A percentile compares a stretch with the other conserved stretches of the same genome.
Evolutionary conservation across 495 filamentous ascomycete species (phyloP).

Genomic region (Hyaloscypha variabilis): DNA sequence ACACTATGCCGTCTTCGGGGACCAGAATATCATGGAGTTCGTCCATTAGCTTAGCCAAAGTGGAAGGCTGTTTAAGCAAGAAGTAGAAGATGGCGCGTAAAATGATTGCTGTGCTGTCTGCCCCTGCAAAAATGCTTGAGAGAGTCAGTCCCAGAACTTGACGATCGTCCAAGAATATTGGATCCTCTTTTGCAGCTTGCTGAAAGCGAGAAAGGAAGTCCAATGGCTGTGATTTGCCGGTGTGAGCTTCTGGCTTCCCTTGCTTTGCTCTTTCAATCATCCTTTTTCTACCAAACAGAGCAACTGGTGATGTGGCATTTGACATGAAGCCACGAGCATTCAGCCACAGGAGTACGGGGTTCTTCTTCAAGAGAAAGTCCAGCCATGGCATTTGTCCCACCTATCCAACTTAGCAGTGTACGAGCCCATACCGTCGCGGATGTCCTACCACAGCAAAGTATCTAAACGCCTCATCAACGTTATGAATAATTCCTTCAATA

Average conservation of each 20-base stretch:
- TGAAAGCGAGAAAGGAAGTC: constrained; percentile 36
- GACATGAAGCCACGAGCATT: not conserved
- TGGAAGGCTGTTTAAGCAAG: constrained; percentile 43
- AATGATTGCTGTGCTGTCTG: constrained; percentile 53
- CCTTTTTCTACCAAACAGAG: not conserved
- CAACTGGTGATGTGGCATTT: not conserved
- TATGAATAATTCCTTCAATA: constrained; percentile 5
- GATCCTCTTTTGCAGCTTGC: constrained; percentile 26
- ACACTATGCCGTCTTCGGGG: constrained; percentile 22
- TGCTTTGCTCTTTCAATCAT: not conserved
- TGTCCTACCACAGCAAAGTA: not conserved
- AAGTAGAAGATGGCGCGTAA: constrained; percentile 52
- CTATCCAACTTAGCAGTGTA: not conserved
- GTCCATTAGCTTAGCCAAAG: not conserved
- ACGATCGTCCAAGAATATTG: constrained; percentile 25
- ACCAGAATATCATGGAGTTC: too few relatives aligned
- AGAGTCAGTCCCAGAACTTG: constrained; percentile 30
- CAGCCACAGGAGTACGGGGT: not conserved
- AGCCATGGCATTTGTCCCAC: not conserved
- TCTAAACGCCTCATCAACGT: not conserved
- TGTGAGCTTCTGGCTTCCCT: not conserved
- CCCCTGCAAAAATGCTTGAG: constrained; percentile 48
- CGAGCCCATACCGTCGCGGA: too few relatives aligned
- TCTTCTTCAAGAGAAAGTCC: not conserved
- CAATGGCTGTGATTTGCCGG: constrained; percentile 25